Percentiles rank a stretch among this genome's conserved stretches.
phyloP scores from a whole-genome alignment of 805 yeast genomes.

The Spathaspora gorwiae region DNA sequence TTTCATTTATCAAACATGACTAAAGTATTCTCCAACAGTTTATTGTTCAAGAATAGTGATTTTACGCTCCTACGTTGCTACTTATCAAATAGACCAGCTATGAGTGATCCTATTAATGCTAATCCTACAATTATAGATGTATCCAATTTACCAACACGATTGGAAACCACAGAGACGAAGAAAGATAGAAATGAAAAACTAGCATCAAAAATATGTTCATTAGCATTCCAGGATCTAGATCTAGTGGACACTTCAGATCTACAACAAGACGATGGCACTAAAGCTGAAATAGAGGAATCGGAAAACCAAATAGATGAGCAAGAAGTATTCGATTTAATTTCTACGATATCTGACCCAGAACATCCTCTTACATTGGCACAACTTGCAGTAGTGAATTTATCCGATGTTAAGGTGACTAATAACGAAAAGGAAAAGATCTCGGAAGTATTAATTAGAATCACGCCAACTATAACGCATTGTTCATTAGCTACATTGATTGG shows the following conservation, averaged over 20 bases:
- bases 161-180: slow-evolving; percentile 10
- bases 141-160: slow-evolving; percentile 70
- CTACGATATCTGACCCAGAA: slow-evolving; percentile 92
- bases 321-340: slow-evolving; percentile 81
- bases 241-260: slow-evolving; percentile 11
- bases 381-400: slow-evolving; percentile 83
- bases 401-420: slow-evolving; percentile 70
- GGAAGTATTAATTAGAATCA: slow-evolving; percentile 74
- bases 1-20: no score
- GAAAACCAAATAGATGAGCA: slow-evolving; percentile 77
- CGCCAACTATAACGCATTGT: slow-evolving; percentile 98
- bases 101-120: slow-evolving; percentile 86
- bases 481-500: slow-evolving; percentile 95
- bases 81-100: slow-evolving; percentile 16
- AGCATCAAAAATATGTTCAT: slow-evolving; percentile 23
- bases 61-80: no score
- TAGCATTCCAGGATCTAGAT: slow-evolving; percentile 27
- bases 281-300: slow-evolving; percentile 28
- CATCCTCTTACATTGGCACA: slow-evolving; percentile 95
- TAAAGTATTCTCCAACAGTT: no score
- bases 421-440: slow-evolving; percentile 50
- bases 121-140: slow-evolving; percentile 83
- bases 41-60: no score
- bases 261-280: slow-evolving; percentile 13
- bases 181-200: slow-evolving; percentile 14